Base-by-base conservation (phyloP, 2,329 filamentous ascomycete species). In the Fusarium beomiforme region DNA sequence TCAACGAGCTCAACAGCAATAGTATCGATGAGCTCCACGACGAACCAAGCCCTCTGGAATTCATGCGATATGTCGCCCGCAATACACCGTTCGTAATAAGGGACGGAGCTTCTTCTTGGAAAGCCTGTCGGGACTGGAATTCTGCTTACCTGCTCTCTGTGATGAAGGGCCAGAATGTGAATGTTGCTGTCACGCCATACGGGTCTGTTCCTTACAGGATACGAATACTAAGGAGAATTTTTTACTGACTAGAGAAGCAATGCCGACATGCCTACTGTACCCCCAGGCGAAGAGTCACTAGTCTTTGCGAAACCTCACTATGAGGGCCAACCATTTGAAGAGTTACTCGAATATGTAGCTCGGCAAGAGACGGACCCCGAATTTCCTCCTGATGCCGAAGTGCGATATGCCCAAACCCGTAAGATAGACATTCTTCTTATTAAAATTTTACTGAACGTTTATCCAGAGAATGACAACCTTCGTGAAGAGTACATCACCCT, bases 361-460 rank as follows among this genome's bases (percentile, higher is more conserved):
- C 71, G 77, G 3, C 90, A 93, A 78, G 89, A 91, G 73, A 81
- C 77, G 34, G 78, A 81, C 19, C 75, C 75, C 6, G 63, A 71
- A n/a, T 77, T 79, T 34, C 73, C 77, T 13, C 23, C 60, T 8
- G 58, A 71, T 29, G 75, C 75, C 11, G 88, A 91, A 75, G 86
- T 92, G 49, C 85, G 90, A 75, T 95, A 95, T 80, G 91, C 91
- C 2, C 93, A 95, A 80, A 93, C 92, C 39, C 92, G 89, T 91
- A 80, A 78, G 87, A 5, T 21, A 11, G 34, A 9, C 26, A 23
- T 2, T n/a, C 16, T 24, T 33, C 13, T 8, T 3, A 8, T 14
- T 56, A n/a, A 33, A 6, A 7, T 6, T 1, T 8, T 44, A 21
- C 17, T 55, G 17, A 72, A 29, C 12, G 16, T 26, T n/a, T 1